Evolutionary conservation across 2,329 filamentous ascomycete species (phyloP).

Genomic region (Fusarium coicis): DNA sequence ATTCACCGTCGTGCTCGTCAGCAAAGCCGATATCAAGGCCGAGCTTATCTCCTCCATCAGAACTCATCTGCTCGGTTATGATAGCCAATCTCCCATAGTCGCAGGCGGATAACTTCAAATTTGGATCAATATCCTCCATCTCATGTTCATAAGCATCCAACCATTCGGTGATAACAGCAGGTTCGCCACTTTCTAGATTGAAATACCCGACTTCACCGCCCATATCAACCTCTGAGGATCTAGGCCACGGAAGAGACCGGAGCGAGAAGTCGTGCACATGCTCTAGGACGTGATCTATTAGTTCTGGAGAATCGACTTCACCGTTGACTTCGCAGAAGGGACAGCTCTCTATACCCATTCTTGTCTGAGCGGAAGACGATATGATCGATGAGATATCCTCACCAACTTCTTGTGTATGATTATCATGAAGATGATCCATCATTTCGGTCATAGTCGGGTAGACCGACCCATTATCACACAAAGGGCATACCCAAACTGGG

Average conservation of each 20-base stretch:
- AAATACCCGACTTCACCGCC: not conserved
- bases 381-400: fast-evolving
- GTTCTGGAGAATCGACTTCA: fast-evolving
- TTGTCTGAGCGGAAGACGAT: fast-evolving
- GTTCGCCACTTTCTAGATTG: fast-evolving
- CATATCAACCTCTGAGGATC: fast-evolving
- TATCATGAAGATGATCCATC: not conserved
- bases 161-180: not conserved
- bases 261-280: not conserved
- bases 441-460: not conserved
- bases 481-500: not conserved
- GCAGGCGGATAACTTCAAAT: fast-evolving
- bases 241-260: not conserved
- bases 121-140: fast-evolving
- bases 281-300: not conserved
- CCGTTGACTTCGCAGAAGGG: not conserved
- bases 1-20: not conserved
- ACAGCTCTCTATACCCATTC: not conserved
- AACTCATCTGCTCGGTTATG: fast-evolving
- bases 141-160: fast-evolving
- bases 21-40: not conserved
- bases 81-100: not conserved
- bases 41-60: fast-evolving
- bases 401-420: no score
- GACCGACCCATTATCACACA: fast-evolving